Evolutionary conservation across 148 eudicot species (phyloP).

Genomic region (Suaeda aralocaspica): DNA sequence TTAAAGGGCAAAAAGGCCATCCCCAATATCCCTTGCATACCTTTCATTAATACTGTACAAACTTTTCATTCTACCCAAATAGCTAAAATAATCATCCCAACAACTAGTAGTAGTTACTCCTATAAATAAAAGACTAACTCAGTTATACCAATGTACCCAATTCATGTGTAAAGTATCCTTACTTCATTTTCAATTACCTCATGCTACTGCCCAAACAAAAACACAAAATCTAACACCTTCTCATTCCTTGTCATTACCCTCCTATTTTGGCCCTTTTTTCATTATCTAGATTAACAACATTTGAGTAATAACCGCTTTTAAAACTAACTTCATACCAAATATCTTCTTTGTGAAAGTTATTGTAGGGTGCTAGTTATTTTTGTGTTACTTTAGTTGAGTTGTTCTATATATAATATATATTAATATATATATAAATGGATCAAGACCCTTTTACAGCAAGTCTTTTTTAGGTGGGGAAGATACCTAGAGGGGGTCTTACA

Average conservation of each 20-base stretch:
- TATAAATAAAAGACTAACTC: not conserved
- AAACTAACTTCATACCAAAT: too few species aligned
- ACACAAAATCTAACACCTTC: conserved; percentile 8
- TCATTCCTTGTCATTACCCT: conserved; percentile 14
- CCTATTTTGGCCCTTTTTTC: not conserved
- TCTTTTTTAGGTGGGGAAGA: conserved; percentile 80
- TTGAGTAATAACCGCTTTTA: too few species aligned
- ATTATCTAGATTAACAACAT: not conserved
- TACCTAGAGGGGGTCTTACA: conserved; percentile 20
- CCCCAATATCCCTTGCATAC: too few species aligned
- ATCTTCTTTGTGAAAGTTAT: too few species aligned
- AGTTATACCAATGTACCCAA: not conserved
- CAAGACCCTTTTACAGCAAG: conserved; percentile 66
- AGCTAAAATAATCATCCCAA: not conserved
- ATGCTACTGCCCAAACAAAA: conserved; percentile 29
- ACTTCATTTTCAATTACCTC: conserved; percentile 20
- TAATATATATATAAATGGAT: conserved; percentile 48
- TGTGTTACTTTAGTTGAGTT: not conserved
- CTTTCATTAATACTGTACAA: too few species aligned
- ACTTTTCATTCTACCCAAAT: not conserved
- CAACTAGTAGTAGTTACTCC: too few species aligned
- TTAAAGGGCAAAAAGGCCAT: not conserved
- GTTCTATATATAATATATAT: not conserved
- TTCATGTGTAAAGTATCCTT: not conserved
- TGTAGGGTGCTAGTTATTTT: not conserved